Base-by-base conservation (phyloP, 2,329 filamentous ascomycete species). In the Fusarium mexicanum region DNA sequence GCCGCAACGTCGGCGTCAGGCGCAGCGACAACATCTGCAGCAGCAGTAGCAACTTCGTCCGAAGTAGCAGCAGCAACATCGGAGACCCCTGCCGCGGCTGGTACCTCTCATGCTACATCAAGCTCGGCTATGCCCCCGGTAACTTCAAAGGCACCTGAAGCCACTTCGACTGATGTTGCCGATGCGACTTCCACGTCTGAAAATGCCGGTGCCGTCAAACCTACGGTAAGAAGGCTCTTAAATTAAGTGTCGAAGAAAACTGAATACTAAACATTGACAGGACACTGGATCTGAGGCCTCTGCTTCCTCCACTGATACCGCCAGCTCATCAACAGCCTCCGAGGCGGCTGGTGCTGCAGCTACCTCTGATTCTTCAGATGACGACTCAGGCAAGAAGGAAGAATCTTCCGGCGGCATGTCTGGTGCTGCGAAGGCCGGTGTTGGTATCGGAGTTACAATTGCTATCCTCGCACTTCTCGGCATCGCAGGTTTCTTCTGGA, bases 381-480 rank as follows among this genome's bases (percentile, higher is more conserved):
- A 68, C 33, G 48, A 69, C 22, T 46, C 61, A 17, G 64, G 71
- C 22, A 64, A 76, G 20, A 58, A 76, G 13, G 68, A 74, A n/a
- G 66, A 74, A 24, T 64, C 70, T 22, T 71, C 69, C 35, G 70
- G 63, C 31, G 74, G 76, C 31, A 60, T 79, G 50, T 77, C 76
- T 26, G 67, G 82, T 7, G 83, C 83, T 12, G 86, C 84, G 17
- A 84, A 87, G 65, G 84, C 84, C 48, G 88, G 88, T 14, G 86
- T 89, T 64, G 86, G 85, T 37, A 82, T 87, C 50, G 86, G 85
- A 48, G 81, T 84, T 35, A 84, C 82, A 29, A 83, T 83, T 20
- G 85, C 78, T n/a, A 83, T 82, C 11, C 77, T 86, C 17, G 83
- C 83, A 26, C 72, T 85, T 50, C 77, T 80, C 11, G 81, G 83